Evolutionary conservation across 495 filamentous ascomycete species (phyloP).

Genomic region (Penicillium manginii): DNA sequence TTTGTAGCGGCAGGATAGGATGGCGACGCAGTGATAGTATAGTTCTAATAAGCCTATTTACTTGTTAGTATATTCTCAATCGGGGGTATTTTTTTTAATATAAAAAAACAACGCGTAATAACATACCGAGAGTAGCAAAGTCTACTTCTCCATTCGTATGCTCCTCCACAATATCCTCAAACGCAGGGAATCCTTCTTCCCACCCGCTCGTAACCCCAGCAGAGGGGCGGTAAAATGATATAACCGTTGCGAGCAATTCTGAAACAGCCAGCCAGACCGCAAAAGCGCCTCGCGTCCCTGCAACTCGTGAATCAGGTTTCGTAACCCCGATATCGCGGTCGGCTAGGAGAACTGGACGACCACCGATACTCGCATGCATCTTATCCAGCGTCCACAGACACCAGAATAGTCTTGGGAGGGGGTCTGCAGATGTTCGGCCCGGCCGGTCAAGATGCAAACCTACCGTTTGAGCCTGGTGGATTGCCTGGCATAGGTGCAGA

Average conservation of each 20-base stretch:
- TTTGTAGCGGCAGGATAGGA: slow-evolving; percentile 58
- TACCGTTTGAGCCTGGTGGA: slow-evolving; percentile 66
- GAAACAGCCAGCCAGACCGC: slow-evolving; percentile 57
- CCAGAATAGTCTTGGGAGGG: slow-evolving; percentile 63
- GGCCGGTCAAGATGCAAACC: slow-evolving; percentile 62
- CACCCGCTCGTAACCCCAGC: slow-evolving; percentile 50
- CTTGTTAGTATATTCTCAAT: no score
- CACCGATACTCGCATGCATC: slow-evolving; percentile 64
- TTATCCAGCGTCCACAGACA: slow-evolving; percentile 71
- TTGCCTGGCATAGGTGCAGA: slow-evolving; percentile 48
- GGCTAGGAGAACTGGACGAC: slow-evolving; percentile 65
- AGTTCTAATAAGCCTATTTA: slow-evolving; percentile 64
- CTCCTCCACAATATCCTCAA: slow-evolving; percentile 69
- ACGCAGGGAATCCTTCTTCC: slow-evolving; percentile 63
- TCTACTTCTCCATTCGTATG: slow-evolving; percentile 28
- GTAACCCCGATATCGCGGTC: slow-evolving; percentile 62
- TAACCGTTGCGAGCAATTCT: slow-evolving; percentile 63
- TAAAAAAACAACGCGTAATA: neutral
- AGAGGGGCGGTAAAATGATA: slow-evolving; percentile 67
- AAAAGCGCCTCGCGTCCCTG: slow-evolving; percentile 39
- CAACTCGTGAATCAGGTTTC: slow-evolving; percentile 23
- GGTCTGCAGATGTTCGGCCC: slow-evolving; percentile 35
- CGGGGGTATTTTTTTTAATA: neutral
- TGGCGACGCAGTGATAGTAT: slow-evolving; percentile 71
- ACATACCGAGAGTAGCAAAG: slow-evolving; percentile 35